Evolutionary conservation across 305 asterid species (phyloP).

Genomic region (Striga hermonthica): DNA sequence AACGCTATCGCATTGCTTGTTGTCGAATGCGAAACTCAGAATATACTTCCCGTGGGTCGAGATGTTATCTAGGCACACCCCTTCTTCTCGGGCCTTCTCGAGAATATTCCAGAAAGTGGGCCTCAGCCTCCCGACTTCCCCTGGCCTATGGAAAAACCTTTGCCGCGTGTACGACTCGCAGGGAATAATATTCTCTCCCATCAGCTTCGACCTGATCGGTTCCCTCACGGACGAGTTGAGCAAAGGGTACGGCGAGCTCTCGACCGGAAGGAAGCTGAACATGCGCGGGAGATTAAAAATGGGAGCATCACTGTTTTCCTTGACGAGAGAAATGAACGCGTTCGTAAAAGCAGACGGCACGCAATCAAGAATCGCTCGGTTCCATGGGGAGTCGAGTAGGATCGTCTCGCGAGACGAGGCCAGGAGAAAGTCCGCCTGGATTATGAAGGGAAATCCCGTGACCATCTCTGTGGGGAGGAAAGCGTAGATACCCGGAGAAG

Average conservation of each 20-base stretch:
- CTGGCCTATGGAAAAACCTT: conserved; percentile 1
- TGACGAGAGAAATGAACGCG: neutral
- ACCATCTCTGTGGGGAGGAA: too few species aligned
- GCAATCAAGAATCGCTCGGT: neutral
- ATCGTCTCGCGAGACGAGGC: too few species aligned
- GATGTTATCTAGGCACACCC: neutral
- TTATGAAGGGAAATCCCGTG: too few species aligned
- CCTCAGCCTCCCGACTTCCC: neutral
- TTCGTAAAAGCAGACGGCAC: neutral
- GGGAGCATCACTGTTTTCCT: neutral
- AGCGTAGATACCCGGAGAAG: neutral
- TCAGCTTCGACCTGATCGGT: neutral
- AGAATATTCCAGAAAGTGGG: neutral
- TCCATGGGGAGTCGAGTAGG: too few species aligned
- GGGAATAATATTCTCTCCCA: neutral
- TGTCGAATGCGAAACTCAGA: neutral
- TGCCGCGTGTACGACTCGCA: neutral
- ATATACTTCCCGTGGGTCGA: neutral
- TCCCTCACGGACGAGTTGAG: neutral
- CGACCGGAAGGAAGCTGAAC: neutral
- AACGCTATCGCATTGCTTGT: neutral
- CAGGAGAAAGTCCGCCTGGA: too few species aligned
- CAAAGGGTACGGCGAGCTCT: neutral
- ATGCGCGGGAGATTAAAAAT: neutral
- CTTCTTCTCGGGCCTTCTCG: neutral